A percentile compares a stretch with the other conserved stretches of the same genome.
phyloP scores from a whole-genome alignment of 495 filamentous ascomycete genomes.

The Hypoxylon crocopeplum region DNA sequence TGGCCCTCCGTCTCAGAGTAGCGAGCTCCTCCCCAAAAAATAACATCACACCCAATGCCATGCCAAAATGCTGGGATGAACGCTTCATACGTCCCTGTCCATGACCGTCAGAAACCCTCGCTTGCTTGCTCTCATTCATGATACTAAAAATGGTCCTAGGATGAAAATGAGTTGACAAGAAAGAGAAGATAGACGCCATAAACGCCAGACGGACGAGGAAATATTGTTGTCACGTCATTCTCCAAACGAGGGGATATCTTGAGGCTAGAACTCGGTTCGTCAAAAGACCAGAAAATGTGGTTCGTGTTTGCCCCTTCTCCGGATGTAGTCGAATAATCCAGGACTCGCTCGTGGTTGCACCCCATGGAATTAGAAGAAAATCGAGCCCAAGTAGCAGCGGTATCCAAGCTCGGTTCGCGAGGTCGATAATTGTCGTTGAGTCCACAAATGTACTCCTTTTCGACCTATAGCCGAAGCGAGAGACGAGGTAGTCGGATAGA shows the following conservation, averaged over 20 bases:
- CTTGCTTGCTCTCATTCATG: background rate
- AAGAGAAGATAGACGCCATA: slow-evolving; percentile 30
- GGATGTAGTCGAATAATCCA: slow-evolving; percentile 1
- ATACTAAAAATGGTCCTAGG: slow-evolving; percentile 30
- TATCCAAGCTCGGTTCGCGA: slow-evolving; percentile 27
- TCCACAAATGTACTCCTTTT: slow-evolving; percentile 1
- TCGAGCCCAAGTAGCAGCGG: background rate
- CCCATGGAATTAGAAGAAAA: background rate
- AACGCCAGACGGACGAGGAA: slow-evolving; percentile 35
- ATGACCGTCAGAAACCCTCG: background rate
- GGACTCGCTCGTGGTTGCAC: slow-evolving; percentile 9
- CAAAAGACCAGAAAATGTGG: slow-evolving; percentile 19
- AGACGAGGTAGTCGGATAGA: slow-evolving; percentile 6
- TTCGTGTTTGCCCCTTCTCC: slow-evolving; percentile 10
- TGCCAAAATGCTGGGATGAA: slow-evolving; percentile 20
- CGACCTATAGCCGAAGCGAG: background rate
- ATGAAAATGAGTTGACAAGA: slow-evolving; percentile 19
- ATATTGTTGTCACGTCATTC: slow-evolving; percentile 19
- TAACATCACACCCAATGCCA: slow-evolving; percentile 19
- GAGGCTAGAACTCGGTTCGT: slow-evolving; percentile 24
- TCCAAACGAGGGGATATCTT: slow-evolving; percentile 40
- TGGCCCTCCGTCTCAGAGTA: background rate
- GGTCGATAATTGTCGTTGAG: slow-evolving; percentile 10
- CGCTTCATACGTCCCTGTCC: slow-evolving; percentile 10
- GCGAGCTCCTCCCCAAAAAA: background rate